Conservation (phyloP, 1,139 yeast species). For the Yamadazyma songkhlaensis region DNA sequence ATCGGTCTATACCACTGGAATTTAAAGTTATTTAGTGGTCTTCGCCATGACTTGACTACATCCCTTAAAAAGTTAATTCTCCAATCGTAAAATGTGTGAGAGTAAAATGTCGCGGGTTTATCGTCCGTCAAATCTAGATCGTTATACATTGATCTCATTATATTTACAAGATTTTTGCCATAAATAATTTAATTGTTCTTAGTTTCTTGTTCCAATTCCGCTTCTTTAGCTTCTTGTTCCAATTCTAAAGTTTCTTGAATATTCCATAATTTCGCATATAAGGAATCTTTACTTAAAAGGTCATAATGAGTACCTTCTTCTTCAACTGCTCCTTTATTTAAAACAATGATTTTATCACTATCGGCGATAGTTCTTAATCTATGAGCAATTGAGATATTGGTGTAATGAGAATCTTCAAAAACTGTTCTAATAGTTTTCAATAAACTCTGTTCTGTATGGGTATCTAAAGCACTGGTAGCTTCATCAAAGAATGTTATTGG, state of each 20-base stretch:
- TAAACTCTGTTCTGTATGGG: constrained; percentile 89
- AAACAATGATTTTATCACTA: constrained; percentile 87
- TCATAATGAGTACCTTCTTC: constrained; percentile 84
- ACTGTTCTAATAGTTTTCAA: constrained; percentile 67
- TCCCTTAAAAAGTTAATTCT: no score
- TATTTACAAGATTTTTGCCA: neutral
- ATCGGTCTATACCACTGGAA: no score
- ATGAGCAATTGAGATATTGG: constrained; percentile 92
- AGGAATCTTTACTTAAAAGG: constrained; percentile 53
- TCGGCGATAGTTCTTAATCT: constrained; percentile 91
- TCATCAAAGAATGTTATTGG: constrained; percentile 95
- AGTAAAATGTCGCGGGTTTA: neutral
- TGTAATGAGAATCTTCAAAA: constrained; percentile 55
- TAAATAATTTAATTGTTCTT: neutral
- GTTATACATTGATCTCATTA: neutral
- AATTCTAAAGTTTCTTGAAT: constrained; percentile 81
- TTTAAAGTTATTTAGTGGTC: no score
- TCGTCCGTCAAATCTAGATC: constrained; percentile 2
- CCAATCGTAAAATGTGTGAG: no score
- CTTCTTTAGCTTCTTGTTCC: constrained; percentile 27
- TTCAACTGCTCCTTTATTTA: constrained; percentile 71
- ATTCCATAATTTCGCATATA: constrained; percentile 82
- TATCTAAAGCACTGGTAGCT: constrained; percentile 95
- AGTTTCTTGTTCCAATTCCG: neutral
- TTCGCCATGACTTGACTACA: no score